phyloP scores from a whole-genome alignment of 345 rosid genomes.

The Citrus maxima region DNA sequence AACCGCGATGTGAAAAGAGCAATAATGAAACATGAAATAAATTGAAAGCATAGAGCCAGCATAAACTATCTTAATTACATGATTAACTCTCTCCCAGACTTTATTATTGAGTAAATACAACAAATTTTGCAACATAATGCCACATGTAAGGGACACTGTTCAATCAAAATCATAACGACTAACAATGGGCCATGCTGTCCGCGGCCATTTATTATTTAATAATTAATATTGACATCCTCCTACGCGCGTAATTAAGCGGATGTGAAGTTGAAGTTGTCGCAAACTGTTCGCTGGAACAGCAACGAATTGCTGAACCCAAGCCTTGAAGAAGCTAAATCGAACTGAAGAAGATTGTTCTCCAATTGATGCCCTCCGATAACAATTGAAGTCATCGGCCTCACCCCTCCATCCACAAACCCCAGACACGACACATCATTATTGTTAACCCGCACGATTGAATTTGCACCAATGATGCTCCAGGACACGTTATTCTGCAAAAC shows the following conservation, averaged over 20 bases:
- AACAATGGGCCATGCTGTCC: background rate
- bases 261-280: constrained; percentile 13
- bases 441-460: constrained; percentile 13
- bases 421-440: constrained; percentile 13
- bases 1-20: background rate
- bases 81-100: background rate
- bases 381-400: constrained; percentile 16
- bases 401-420: constrained; percentile 21
- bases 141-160: background rate
- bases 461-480: constrained; percentile 8
- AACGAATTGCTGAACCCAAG: constrained; percentile 24
- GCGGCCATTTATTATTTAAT: background rate
- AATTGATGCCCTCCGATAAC: constrained; percentile 24
- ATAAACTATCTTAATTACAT: too few relatives aligned
- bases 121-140: background rate
- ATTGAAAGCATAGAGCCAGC: background rate
- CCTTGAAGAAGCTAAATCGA: constrained; percentile 28
- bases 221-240: background rate
- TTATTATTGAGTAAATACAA: background rate
- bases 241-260: background rate
- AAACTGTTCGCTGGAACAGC: background rate
- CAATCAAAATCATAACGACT: too few relatives aligned
- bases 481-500: constrained; percentile 10
- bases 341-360: constrained; percentile 28
- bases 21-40: background rate